phyloP scores from a whole-genome alignment of 2,329 filamentous ascomycete genomes.

The Emmonsiellopsis sp. region DNA sequence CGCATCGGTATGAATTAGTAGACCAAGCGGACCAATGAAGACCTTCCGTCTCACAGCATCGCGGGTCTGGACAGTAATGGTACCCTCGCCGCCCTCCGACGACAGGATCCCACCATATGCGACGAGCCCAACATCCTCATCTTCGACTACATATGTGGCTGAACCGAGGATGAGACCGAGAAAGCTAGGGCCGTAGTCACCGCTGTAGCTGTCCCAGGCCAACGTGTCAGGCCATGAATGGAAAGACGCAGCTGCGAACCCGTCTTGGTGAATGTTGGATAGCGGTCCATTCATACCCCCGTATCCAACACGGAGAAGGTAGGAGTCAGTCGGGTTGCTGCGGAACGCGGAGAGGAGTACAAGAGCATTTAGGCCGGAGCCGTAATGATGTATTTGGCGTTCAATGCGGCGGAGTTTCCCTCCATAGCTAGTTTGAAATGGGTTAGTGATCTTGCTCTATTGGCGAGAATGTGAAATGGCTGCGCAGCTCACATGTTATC shows the following conservation, averaged over 20 bases:
- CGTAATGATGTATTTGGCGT: too few species aligned
- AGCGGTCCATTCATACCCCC: constrained; percentile 34
- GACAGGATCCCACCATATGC: constrained; percentile 42
- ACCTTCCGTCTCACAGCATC: constrained; percentile 42
- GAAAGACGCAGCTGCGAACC: constrained; percentile 48
- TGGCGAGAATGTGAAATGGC: too few species aligned
- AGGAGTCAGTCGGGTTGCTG: too few species aligned
- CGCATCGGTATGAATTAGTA: constrained; percentile 36
- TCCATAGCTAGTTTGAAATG: too few species aligned
- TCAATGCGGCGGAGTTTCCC: too few species aligned
- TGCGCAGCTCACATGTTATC: too few species aligned
- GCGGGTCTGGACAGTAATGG: constrained; percentile 31
- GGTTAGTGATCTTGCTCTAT: too few species aligned
- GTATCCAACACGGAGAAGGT: too few species aligned
- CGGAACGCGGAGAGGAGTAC: too few species aligned
- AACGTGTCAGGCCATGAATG: constrained; percentile 49
- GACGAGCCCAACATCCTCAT: constrained; percentile 38
- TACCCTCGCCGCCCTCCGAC: constrained; percentile 6
- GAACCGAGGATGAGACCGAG: constrained; percentile 44
- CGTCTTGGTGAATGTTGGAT: constrained; percentile 47
- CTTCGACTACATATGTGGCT: constrained; percentile 42
- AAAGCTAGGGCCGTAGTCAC: constrained; percentile 51
- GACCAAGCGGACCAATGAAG: constrained; percentile 40
- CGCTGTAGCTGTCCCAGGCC: constrained; percentile 48
- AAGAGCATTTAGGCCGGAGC: too few species aligned